phyloP scores from a whole-genome alignment of 331 rosid species.

The Malus hybrid region DNA sequence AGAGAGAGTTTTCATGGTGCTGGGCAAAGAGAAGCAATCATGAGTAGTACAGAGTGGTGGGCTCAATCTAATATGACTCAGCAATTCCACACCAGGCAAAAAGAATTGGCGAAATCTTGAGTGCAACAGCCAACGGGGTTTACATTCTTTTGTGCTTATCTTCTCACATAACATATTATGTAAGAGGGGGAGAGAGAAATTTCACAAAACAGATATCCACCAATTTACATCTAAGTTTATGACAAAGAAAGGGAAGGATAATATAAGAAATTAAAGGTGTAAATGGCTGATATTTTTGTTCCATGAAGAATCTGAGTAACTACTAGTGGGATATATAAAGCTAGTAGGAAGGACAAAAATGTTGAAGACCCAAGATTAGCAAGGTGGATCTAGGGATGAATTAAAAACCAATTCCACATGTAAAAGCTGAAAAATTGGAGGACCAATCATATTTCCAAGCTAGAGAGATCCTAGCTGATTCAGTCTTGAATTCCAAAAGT shows the following conservation, averaged over 20 bases:
- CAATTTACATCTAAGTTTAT: no score
- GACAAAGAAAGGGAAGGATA: neutral
- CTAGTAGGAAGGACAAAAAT: conserved; percentile 36
- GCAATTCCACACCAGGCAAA: conserved; percentile 13
- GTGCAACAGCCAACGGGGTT: neutral
- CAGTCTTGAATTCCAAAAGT: neutral
- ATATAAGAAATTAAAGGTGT: conserved; percentile 3
- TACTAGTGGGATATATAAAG: conserved; percentile 5
- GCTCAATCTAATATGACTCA: conserved; percentile 9
- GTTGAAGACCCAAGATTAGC: conserved; percentile 34
- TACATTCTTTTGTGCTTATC: neutral
- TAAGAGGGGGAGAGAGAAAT: neutral
- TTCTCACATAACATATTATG: no score
- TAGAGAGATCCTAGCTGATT: neutral
- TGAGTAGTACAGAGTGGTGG: conserved; percentile 33
- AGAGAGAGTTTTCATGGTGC: no score
- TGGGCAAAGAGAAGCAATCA: conserved; percentile 17
- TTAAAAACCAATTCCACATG: conserved; percentile 1
- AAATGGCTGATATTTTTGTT: conserved; percentile 9
- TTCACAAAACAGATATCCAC: no score
- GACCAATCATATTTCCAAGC: conserved; percentile 19
- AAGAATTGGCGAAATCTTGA: neutral
- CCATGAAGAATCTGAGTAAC: conserved; percentile 2
- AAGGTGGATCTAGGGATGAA: conserved; percentile 34
- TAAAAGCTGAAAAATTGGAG: conserved; percentile 11